These are phyloP conservation scores for Leptomonas seymouri DNA, from an alignment of 208 protist species.

Conservation along the genomic window DNA sequence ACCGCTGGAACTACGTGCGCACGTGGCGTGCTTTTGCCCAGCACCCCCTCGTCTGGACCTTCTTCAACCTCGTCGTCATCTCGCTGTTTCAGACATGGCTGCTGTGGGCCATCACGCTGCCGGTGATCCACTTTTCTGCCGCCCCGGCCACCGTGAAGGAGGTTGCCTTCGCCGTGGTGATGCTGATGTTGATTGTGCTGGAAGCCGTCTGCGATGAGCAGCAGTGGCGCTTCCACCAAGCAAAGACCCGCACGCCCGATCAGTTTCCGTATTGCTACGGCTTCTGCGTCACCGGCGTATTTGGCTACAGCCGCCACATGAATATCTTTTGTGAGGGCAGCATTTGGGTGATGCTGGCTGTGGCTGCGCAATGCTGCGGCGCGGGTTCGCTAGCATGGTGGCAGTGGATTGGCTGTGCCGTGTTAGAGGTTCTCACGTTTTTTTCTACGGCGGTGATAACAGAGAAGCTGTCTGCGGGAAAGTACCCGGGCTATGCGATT, in stretches of 20 bases:
- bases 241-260: constrained; percentile 32
- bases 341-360: constrained; percentile 61
- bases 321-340: constrained; percentile 76
- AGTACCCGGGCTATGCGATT: constrained; percentile 69
- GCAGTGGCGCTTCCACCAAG: constrained; percentile 72
- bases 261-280: constrained; percentile 40
- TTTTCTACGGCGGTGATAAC: constrained; percentile 65
- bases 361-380: constrained; percentile 36
- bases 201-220: constrained; percentile 74
- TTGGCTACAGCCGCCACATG: constrained; percentile 76
- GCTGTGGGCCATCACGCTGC: constrained; percentile 79
- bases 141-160: constrained; percentile 34
- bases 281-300: constrained; percentile 74
- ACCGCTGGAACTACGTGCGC: constrained; percentile 74
- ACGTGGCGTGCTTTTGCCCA: constrained; percentile 40
- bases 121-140: constrained; percentile 47
- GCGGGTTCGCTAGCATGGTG: constrained; percentile 35
- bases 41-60: constrained; percentile 41
- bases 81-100: constrained; percentile 69
- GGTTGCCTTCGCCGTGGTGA: constrained; percentile 30
- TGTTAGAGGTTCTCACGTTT: constrained; percentile 44
- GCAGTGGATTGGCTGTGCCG: constrained; percentile 49
- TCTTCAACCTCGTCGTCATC: constrained; percentile 78
- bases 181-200: constrained; percentile 45
- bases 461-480: constrained; percentile 49